phyloP scores from a whole-genome alignment of 305 asterid genomes.

The Solanum hybrid region DNA sequence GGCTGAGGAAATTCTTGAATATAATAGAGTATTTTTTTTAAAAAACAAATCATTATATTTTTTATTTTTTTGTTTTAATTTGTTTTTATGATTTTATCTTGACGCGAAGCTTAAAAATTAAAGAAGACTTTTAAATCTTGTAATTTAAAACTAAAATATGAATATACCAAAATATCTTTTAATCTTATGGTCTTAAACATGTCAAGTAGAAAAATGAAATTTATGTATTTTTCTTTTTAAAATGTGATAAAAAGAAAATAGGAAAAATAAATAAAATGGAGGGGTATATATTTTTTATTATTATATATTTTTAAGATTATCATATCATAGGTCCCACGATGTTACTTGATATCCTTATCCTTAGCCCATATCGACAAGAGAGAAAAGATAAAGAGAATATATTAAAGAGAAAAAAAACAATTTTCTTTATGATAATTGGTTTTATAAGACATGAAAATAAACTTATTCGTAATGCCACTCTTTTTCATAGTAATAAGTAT shows the following conservation, averaged over 20 bases:
- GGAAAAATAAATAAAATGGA: background rate
- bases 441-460: background rate
- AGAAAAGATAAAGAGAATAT: background rate
- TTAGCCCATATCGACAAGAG: background rate
- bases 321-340: background rate
- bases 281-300: background rate
- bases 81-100: too few relatives aligned
- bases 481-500: too few relatives aligned
- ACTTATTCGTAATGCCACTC: background rate
- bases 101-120: too few relatives aligned
- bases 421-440: background rate
- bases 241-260: background rate
- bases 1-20: background rate
- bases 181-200: too few relatives aligned
- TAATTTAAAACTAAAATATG: too few relatives aligned
- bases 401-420: background rate
- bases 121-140: too few relatives aligned
- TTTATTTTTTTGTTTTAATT: too few relatives aligned
- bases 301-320: background rate
- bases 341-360: background rate
- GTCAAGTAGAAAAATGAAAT: too few relatives aligned
- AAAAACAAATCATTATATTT: background rate
- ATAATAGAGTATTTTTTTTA: background rate
- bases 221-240: too few relatives aligned
- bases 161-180: too few relatives aligned